Conservation (phyloP, 179 eudicot genomes). For the Drosera spatulata region DNA sequence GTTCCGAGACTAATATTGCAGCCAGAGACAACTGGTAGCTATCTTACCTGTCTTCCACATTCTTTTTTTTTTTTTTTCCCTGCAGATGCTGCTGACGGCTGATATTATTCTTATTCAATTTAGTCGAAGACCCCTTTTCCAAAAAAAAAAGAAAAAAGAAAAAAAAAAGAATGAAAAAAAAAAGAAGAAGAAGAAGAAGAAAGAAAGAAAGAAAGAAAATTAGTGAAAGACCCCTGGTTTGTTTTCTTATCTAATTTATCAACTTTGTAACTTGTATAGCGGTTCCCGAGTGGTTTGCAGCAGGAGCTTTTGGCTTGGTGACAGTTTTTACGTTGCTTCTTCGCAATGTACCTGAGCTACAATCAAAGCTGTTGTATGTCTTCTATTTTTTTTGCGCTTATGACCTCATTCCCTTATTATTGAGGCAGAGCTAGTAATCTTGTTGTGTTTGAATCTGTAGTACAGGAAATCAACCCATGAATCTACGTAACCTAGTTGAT, state of each 20-base stretch:
- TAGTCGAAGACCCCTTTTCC: too few relatives aligned
- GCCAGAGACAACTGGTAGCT: constrained; percentile 81
- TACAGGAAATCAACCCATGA: too few relatives aligned
- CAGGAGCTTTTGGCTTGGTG: constrained; percentile 90
- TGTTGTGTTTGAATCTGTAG: too few relatives aligned
- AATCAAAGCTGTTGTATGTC: constrained; percentile 70
- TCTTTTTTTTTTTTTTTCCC: neutral
- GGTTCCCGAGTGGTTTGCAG: constrained; percentile 96
- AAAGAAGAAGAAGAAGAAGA: too few relatives aligned
- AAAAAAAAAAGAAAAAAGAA: too few relatives aligned
- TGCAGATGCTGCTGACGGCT: neutral
- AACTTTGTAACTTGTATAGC: constrained; percentile 36
- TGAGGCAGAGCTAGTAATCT: too few relatives aligned
- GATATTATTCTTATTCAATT: neutral
- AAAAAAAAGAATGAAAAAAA: too few relatives aligned
- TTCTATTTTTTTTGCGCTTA: too few relatives aligned
- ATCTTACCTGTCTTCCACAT: constrained; percentile 1
- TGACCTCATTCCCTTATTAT: too few relatives aligned
- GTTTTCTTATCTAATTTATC: neutral
- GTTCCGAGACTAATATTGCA: constrained; percentile 85
- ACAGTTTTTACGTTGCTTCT: constrained; percentile 87
- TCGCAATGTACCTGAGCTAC: constrained; percentile 91
- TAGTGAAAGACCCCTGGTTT: too few relatives aligned
- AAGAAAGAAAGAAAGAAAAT: too few relatives aligned
- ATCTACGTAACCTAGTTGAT: too few relatives aligned